Conservation (phyloP, 2,329 filamentous ascomycete species). For the Magnaporthiopsis incrustans region DNA sequence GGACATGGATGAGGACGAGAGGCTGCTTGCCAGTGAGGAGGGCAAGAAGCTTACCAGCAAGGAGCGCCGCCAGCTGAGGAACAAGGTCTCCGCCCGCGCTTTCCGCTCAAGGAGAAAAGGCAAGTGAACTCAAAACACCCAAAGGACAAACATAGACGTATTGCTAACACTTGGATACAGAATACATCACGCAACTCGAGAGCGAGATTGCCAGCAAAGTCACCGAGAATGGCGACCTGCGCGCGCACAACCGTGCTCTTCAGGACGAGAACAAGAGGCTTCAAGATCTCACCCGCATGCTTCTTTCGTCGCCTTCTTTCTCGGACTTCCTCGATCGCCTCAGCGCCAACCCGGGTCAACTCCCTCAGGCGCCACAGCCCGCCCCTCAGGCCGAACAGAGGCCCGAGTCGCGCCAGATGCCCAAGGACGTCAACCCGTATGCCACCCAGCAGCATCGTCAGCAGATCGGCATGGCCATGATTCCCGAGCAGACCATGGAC, state of each 20-base stretch:
- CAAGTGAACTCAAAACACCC: slow-evolving; percentile 51
- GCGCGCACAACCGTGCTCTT: slow-evolving; percentile 72
- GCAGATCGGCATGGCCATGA: slow-evolving; percentile 73
- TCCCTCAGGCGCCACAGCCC: slow-evolving; percentile 28
- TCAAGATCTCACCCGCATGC: slow-evolving; percentile 70
- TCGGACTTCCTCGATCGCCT: slow-evolving; percentile 70
- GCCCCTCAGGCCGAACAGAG: slow-evolving; percentile 27
- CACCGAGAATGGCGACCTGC: slow-evolving; percentile 74
- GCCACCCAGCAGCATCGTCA: slow-evolving; percentile 45
- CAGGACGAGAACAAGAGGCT: slow-evolving; percentile 79
- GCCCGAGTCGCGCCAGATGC: slow-evolving; percentile 32
- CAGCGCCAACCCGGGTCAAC: slow-evolving; percentile 46
- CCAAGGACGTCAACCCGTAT: slow-evolving; percentile 62
- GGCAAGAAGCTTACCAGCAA: slow-evolving; percentile 99
- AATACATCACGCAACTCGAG: slow-evolving; percentile 95
- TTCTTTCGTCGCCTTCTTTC: slow-evolving; percentile 74
- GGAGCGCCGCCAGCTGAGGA: slow-evolving; percentile 90
- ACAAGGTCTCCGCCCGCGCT: slow-evolving; percentile 96
- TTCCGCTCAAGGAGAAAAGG: slow-evolving; percentile 98
- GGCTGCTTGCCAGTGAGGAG: slow-evolving; percentile 88
- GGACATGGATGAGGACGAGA: slow-evolving; percentile 97
- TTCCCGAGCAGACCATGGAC: slow-evolving; percentile 71
- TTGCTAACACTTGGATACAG: slow-evolving; percentile 51
- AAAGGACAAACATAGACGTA: no score
- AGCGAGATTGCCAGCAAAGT: slow-evolving; percentile 76